Conservation (phyloP, 73 alveolate species). For the Paramecium bursaria region DNA sequence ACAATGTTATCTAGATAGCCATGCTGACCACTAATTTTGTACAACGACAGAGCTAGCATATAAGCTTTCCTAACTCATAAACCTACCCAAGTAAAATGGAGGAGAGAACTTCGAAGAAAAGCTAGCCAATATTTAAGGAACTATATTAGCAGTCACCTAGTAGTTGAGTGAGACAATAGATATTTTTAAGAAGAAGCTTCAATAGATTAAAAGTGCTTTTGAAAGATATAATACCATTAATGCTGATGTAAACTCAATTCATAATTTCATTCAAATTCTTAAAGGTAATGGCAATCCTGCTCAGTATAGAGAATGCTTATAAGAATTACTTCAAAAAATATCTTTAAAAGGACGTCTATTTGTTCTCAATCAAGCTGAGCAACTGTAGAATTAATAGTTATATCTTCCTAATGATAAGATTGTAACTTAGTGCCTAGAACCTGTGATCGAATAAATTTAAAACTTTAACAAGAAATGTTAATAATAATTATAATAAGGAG, state of each 20-base stretch:
- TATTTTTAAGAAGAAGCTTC: neutral
- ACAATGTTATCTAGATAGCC: conserved; percentile 39
- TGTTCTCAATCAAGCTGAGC: neutral
- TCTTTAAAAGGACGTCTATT: neutral
- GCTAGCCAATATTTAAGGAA: conserved; percentile 22
- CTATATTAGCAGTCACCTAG: conserved; percentile 4
- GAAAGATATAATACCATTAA: neutral
- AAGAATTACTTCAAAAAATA: conserved; percentile 24
- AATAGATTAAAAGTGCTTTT: neutral
- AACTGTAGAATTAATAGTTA: neutral
- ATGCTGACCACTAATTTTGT: no score
- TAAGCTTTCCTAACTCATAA: no score
- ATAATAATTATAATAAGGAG: neutral
- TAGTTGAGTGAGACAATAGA: neutral
- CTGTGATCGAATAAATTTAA: neutral
- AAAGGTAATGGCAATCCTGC: neutral
- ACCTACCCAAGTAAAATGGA: no score
- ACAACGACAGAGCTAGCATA: no score
- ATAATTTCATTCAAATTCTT: neutral
- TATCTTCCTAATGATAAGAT: conserved; percentile 19
- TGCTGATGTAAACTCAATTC: neutral
- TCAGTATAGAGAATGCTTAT: neutral
- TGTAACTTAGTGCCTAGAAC: neutral
- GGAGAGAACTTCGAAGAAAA: conserved; percentile 3
- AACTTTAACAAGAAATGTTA: neutral